Evolutionary conservation across 2,329 filamentous ascomycete species (phyloP), one percentile per base, ranked within the genome.

Genomic region (Penicillium rolfsii): DNA sequence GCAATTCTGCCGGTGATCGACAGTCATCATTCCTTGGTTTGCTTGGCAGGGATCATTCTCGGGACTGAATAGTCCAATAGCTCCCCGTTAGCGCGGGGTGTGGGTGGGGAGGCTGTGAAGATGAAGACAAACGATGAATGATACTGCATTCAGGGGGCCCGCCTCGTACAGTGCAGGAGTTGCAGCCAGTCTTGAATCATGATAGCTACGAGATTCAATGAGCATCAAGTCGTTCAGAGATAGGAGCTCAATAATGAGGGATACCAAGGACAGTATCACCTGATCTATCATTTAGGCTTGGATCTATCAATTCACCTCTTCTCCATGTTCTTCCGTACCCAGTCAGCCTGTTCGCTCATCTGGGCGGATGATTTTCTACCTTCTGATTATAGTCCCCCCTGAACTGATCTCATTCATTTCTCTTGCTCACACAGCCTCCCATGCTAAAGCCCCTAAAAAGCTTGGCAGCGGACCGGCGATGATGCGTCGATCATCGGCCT

Each of bases 401-500:
- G 26, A 35, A 11, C 19, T 41, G 41, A 16, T 14, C 38, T 48
- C 46, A 35, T 38, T 41, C 55, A 48, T 50, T 45, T 30, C 46
- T 35, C 41, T 59, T 48, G 22, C 40, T 5, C 4, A 22, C 38
- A n/a, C 22, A 22, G 19, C 45, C 33, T 33, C 38, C 26, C 30
- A 58, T 50, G 52, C 66, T 67, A 69, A 65, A 67, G 67, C 67
- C 68, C 67, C 70, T 33, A 53, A 14, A 66, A 71, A 69, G 71
- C 72, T 74, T 74, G 72, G 71, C 72, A 67, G 71, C 67, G 71
- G 71, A 53, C 58, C 62, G 55, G 63, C 61, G 63, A 70, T 53
- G 70, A 69, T 71, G 67, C 61, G 71, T 72, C 68, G 72, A 74
- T 74, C 72, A 58, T 62, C 49, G 43, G 61, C 62, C 69, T 73